Conservation (phyloP, 2,329 filamentous ascomycete genomes). For the Blumeria graminis region DNA sequence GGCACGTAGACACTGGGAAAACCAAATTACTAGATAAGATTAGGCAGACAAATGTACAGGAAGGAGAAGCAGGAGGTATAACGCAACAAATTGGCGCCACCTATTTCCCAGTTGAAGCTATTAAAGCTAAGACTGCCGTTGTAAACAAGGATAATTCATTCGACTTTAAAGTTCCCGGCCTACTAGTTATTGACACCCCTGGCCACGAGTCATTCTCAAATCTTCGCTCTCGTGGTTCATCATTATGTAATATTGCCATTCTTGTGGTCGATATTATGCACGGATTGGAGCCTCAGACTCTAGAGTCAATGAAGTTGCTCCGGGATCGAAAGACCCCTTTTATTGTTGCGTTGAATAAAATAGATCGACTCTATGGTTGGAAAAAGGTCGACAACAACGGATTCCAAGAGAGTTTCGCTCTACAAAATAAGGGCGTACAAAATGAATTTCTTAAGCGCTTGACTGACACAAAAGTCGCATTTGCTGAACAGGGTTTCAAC, state of each 20-base stretch:
- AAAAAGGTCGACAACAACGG: conserved; percentile 98
- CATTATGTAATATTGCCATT: conserved; percentile 97
- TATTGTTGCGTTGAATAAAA: conserved; percentile 98
- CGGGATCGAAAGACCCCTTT: conserved; percentile 90
- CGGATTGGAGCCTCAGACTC: conserved; percentile 86
- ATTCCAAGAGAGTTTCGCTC: conserved; percentile 71
- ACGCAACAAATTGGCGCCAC: conserved; percentile 99
- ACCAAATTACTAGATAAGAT: conserved; percentile 99
- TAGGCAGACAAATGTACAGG: conserved; percentile 93
- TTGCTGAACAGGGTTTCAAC: conserved; percentile 95
- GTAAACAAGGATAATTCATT: conserved; percentile 79
- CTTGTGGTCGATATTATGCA: conserved; percentile 99
- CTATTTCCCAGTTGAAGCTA: conserved; percentile 89
- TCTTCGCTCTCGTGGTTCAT: conserved; percentile 84
- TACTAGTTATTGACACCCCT: conserved; percentile 91
- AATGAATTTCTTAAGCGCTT: conserved; percentile 84
- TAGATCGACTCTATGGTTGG: conserved; percentile 97
- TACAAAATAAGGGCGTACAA: conserved; percentile 83
- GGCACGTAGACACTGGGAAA: conserved; percentile 99
- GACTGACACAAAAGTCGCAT: conserved; percentile 75
- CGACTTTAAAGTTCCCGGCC: conserved; percentile 91
- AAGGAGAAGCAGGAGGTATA: conserved; percentile 97
- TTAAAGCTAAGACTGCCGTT: conserved; percentile 76
- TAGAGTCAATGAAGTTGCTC: conserved; percentile 89
- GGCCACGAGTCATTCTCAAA: conserved; percentile 99